A percentile compares a stretch with the other conserved stretches of the same genome.
These are phyloP conservation scores for Dacryopinax spathularia DNA, from an alignment of 768 basidiomycete genomes.

Conservation along the genomic window DNA sequence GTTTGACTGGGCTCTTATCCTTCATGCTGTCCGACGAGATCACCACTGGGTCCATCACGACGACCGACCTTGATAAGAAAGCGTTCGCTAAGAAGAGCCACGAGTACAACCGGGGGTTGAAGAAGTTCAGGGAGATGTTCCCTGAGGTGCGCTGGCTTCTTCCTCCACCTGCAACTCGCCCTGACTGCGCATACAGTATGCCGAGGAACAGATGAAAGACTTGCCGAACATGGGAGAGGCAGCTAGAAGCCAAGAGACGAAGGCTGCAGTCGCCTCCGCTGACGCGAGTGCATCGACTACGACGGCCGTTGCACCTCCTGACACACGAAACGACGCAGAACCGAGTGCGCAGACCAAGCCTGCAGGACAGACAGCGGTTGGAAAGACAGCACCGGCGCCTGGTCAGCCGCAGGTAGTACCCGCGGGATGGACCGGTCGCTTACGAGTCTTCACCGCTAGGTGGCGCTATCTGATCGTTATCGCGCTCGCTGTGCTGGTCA, in stretches of 20 bases:
- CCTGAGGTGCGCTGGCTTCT: conserved; percentile 50
- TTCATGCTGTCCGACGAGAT: conserved; percentile 96
- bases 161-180: background rate
- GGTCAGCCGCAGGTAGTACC: background rate
- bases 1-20: conserved; percentile 80
- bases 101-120: conserved; percentile 65
- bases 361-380: too few relatives aligned
- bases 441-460: background rate
- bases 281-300: background rate
- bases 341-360: too few relatives aligned
- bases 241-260: background rate
- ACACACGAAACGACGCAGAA: too few relatives aligned
- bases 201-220: conserved; percentile 46
- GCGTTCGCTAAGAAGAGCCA: conserved; percentile 67
- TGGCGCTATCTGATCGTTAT: background rate
- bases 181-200: conserved; percentile 40
- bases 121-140: conserved; percentile 76
- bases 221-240: conserved; percentile 84
- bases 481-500: background rate
- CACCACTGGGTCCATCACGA: conserved; percentile 84
- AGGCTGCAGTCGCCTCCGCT: background rate
- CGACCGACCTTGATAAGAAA: conserved; percentile 64
- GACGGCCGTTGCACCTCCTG: background rate
- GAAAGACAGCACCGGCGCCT: background rate
- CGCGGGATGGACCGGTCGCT: background rate